Conservation (phyloP, 1,139 yeast species). For the Taiozyma sp. region DNA sequence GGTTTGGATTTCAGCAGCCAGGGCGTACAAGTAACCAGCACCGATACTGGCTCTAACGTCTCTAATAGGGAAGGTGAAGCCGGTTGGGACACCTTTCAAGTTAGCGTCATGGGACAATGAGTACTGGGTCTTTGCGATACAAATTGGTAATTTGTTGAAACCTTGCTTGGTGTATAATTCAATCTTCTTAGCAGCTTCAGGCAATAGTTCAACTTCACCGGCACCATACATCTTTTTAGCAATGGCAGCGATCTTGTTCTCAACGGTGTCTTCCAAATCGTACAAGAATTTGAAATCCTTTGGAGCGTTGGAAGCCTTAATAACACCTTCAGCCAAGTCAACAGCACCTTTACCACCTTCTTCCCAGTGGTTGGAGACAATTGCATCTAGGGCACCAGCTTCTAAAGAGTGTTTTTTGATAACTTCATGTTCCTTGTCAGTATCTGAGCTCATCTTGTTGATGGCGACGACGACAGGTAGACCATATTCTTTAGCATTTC, state of each 20-base stretch:
- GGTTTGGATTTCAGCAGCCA: constrained; percentile 96
- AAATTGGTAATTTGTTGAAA: constrained; percentile 85
- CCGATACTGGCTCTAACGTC: constrained; percentile 94
- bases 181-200: constrained; percentile 79
- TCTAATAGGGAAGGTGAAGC: constrained; percentile 90
- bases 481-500: constrained; percentile 81
- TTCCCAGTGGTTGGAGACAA: constrained; percentile 96
- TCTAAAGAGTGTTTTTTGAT: constrained; percentile 78
- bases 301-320: constrained; percentile 58
- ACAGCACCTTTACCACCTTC: constrained; percentile 96
- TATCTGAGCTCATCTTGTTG: constrained; percentile 84
- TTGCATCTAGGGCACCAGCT: constrained; percentile 96
- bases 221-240: constrained; percentile 96
- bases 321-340: constrained; percentile 79
- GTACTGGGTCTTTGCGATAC: constrained; percentile 97
- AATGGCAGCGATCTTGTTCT: constrained; percentile 76
- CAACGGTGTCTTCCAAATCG: constrained; percentile 64
- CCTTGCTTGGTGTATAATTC: constrained; percentile 86
- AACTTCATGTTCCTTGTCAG: constrained; percentile 76
- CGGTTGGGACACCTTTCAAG: constrained; percentile 92
- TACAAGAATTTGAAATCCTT: constrained; percentile 68
- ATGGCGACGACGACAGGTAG: constrained; percentile 95
- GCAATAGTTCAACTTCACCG: constrained; percentile 76
- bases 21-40: constrained; percentile 93
- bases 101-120: constrained; percentile 92